Evolutionary conservation across 257 asterid species (phyloP).

Genomic region (Marsdenia floribunda): DNA sequence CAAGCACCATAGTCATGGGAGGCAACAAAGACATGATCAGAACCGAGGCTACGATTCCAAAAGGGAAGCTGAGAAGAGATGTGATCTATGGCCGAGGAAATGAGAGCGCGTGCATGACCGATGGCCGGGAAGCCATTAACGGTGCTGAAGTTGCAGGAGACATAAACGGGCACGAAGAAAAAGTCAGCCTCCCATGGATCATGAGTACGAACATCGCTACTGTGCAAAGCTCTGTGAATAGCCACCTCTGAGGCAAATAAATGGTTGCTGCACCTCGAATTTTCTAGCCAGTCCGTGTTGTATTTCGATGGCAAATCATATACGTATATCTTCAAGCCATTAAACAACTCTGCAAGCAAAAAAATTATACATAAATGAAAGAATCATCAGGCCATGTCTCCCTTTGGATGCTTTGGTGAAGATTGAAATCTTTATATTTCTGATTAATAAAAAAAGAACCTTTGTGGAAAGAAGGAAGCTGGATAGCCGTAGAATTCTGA

Average conservation of each 20-base stretch:
- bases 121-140: constrained; percentile 89
- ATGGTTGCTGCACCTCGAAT: constrained; percentile 63
- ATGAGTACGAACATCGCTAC: constrained; percentile 44
- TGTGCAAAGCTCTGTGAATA: constrained; percentile 50
- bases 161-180: constrained; percentile 89
- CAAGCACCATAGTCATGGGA: constrained; percentile 97
- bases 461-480: neutral
- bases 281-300: constrained; percentile 61
- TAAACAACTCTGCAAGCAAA: constrained; percentile 26
- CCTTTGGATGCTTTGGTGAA: neutral
- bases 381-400: neutral
- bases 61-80: constrained; percentile 53
- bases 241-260: constrained; percentile 93
- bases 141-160: constrained; percentile 83
- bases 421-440: neutral
- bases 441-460: constrained; percentile 1
- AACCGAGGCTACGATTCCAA: constrained; percentile 84
- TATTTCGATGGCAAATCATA: constrained; percentile 68
- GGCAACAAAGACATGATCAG: constrained; percentile 89
- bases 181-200: constrained; percentile 71
- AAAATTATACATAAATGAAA: neutral
- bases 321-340: constrained; percentile 50
- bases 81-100: constrained; percentile 43
- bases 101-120: constrained; percentile 75
- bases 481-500: constrained; percentile 21